Evolutionary conservation across 139 green algal species (phyloP), one percentile per base, ranked within the genome.

Genomic region (Chlamydomonas applanata): DNA sequence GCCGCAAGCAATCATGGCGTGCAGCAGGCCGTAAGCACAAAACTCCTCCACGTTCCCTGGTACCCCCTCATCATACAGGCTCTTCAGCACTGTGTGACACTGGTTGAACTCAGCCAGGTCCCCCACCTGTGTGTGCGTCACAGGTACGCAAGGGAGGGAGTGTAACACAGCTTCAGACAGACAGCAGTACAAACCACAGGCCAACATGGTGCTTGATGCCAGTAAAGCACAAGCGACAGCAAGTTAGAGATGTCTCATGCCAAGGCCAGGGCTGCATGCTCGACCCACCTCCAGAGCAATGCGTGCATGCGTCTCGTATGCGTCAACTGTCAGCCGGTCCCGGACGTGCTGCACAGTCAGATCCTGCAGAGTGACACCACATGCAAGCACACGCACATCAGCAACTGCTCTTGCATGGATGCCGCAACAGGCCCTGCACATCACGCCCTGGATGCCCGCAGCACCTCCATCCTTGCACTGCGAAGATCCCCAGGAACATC

Each of bases 61-160:
- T 9, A 86, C 71, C 68, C 77, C 87, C 4, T 91, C 83, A 4
- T 13, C 65, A 66, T 93, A 92, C 35, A 95, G 83, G 63, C 71
- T 62, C 63, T 86, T 79, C 33, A 94, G 78, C 62, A 89, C 79
- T 1, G 73, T 64, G 44, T 88, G 77, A 79, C 89, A 93, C 73
- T 95, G 87, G 40, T 87, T 82, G 83, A 92, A 93, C 82, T 97
- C 92, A 0, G 89, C 82, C 71, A 87, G 56, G 79, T 97, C 91
- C 13, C 72, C 70, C 19, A 79, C 69, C 76, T 75, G 53, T 49
- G 64, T n/a, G n/a, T 17, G 27, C 49, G 19, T 22, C 35, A 16
- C 60, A 67, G 22, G 7, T 27, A 7, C 56, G 27, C 25, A 63
- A 63, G 54, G 54, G 19, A 63, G 14, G 54, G 54, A 56, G 46